phyloP scores from a whole-genome alignment of 2,329 filamentous ascomycete genomes.

The Penicillium glabrum region DNA sequence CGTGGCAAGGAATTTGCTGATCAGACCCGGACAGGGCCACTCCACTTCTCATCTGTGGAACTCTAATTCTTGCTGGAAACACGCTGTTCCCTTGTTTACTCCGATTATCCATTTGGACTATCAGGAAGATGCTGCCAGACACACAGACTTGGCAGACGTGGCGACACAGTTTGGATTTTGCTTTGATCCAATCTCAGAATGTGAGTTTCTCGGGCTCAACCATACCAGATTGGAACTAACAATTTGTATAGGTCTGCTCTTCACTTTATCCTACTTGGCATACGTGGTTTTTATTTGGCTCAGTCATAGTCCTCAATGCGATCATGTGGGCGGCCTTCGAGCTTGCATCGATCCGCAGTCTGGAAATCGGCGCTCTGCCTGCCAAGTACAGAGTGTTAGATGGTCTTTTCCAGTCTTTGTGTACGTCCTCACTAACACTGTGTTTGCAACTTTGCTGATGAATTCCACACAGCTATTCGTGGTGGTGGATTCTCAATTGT shows the following conservation, averaged over 20 bases:
- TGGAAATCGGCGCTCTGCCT: conserved; percentile 53
- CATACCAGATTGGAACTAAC: not conserved
- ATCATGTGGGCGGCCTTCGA: conserved; percentile 69
- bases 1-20: not conserved
- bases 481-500: conserved; percentile 68
- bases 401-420: conserved; percentile 63
- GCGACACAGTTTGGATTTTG: conserved; percentile 32
- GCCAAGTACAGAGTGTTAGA: conserved; percentile 58
- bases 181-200: conserved; percentile 32
- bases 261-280: conserved; percentile 61
- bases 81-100: conserved; percentile 66
- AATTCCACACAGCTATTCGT: conserved; percentile 47
- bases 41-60: conserved; percentile 49
- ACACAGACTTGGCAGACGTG: conserved; percentile 28
- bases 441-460: not conserved
- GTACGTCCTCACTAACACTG: conserved; percentile 26
- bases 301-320: conserved; percentile 60
- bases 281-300: conserved; percentile 66
- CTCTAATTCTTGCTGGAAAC: conserved; percentile 64
- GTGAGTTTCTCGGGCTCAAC: conserved; percentile 4
- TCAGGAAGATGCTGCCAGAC: conserved; percentile 33
- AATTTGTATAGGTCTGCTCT: conserved; percentile 24
- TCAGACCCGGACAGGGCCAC: conserved; percentile 29
- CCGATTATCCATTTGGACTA: conserved; percentile 58
- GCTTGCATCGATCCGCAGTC: conserved; percentile 63